phyloP scores from a whole-genome alignment of 2,329 filamentous ascomycete genomes.

The Pseudocercospora eumusae region DNA sequence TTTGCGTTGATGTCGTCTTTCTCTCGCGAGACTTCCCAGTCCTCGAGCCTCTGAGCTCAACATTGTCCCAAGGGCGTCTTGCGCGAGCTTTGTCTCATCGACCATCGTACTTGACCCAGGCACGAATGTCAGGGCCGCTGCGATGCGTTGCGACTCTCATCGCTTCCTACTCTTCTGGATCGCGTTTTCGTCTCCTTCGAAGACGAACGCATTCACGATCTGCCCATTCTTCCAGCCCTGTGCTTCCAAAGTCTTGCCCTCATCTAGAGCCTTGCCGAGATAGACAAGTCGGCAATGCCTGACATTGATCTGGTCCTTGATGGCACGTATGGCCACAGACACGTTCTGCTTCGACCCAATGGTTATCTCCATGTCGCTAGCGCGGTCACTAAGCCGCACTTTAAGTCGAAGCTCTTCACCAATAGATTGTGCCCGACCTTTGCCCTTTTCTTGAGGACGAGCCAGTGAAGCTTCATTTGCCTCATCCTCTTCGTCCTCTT shows the following conservation, averaged over 20 bases:
- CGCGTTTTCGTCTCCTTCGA: conserved; percentile 9
- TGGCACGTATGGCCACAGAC: conserved; percentile 60
- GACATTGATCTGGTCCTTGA: conserved; percentile 66
- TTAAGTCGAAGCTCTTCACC: conserved; percentile 39
- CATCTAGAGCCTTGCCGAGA: conserved; percentile 76
- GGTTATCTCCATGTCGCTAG: conserved; percentile 42
- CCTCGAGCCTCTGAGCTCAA: not conserved
- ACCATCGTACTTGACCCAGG: not conserved
- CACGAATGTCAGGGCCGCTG: not conserved
- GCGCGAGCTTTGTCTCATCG: not conserved
- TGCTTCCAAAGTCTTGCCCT: conserved; percentile 62
- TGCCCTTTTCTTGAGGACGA: conserved; percentile 37
- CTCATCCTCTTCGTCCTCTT: conserved; percentile 24
- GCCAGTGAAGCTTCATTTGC: conserved; percentile 3
- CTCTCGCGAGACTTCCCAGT: not conserved
- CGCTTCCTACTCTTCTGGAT: conserved; percentile 7
- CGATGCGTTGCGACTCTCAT: not conserved
- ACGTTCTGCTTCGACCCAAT: conserved; percentile 57
- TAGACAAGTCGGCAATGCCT: conserved; percentile 71
- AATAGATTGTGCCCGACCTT: conserved; percentile 37
- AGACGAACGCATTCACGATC: conserved; percentile 73
- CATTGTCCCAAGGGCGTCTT: not conserved
- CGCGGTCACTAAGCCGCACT: conserved; percentile 43
- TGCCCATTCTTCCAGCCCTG: conserved; percentile 77
- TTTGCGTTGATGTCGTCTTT: not conserved